A percentile compares a stretch with the other conserved stretches of the same genome.
phyloP scores from a whole-genome alignment of 78 protist species.

The Pelomyxa schiedti region DNA sequence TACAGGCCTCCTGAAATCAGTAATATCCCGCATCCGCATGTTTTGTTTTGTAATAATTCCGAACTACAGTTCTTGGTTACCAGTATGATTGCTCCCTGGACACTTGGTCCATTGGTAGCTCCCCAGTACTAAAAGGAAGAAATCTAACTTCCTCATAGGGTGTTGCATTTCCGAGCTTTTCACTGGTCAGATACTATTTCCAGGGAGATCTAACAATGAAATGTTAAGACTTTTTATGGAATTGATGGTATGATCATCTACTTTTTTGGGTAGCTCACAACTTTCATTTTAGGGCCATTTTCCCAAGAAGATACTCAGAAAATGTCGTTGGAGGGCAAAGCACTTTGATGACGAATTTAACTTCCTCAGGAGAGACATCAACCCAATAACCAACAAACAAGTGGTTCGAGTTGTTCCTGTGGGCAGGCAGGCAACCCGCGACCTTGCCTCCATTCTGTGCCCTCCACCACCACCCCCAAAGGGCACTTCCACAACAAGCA shows the following conservation, averaged over 20 bases:
- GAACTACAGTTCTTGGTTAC: conserved; percentile 54
- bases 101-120: conserved; percentile 85
- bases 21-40: too few relatives aligned
- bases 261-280: background rate
- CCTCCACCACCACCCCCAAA: too few relatives aligned
- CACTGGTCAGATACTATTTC: conserved; percentile 79
- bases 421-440: too few relatives aligned
- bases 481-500: too few relatives aligned
- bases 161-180: conserved; percentile 78
- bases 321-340: conserved; percentile 9
- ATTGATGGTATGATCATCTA: conserved; percentile 1
- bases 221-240: conserved; percentile 67
- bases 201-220: conserved; percentile 85
- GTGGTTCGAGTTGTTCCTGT: too few relatives aligned
- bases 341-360: conserved; percentile 50
- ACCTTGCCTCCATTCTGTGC: too few relatives aligned
- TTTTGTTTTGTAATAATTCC: background rate
- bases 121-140: too few relatives aligned
- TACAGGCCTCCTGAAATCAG: conserved; percentile 89
- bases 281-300: conserved; percentile 20
- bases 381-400: conserved; percentile 28
- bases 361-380: conserved; percentile 43
- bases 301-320: conserved; percentile 39
- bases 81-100: conserved; percentile 61
- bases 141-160: too few relatives aligned